Evolutionary conservation across 78 protist species (phyloP), one percentile per base, ranked within the genome.

Genomic region (Creolimax fragrantissima): DNA sequence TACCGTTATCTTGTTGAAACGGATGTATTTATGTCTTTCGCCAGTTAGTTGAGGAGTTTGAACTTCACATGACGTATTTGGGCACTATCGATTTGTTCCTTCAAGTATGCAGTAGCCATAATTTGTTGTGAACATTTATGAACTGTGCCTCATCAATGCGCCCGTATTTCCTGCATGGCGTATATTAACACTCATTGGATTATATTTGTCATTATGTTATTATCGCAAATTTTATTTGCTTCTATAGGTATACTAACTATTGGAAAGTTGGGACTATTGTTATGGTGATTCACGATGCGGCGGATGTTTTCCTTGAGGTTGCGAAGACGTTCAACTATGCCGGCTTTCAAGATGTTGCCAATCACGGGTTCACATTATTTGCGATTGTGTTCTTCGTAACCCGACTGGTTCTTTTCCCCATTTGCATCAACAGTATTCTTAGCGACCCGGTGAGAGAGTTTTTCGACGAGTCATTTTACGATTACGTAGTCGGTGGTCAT

Each of bases 241-340:
- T 24, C 24, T 24, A 58, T 58, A 58, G 74, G 74, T 58, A 58
- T 24, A 58, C 74, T 32, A 58, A 58, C 74, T 58, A 32, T 17
- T 58, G 74, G 74, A 58, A 58, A 58, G 74, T 58, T 24, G 90
- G 90, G 66, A 88, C 90, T n/a, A 43, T 88, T n/a, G 45, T 88
- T 24, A 88, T 88, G 90, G 90, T n/a, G 44, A n/a, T 88, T 24
- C 90, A 88, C 67, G 90, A 88, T 88, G 47, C 32, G 47, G 32
- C 44, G 42, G 90, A 88, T 32, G 44, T 88, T 32, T 43, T 88
- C 2, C 90, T 88, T 7, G 90, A 88, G 47, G 5, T 88, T 7
- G 90, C 90, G 11, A 88, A 88, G 67, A 32, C 44, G 5, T 88
- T 88, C 67, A 88, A 88, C 90, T 88, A 88, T 88, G 90, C 90